Percentiles rank a stretch among this genome's conserved stretches.
phyloP scores from a whole-genome alignment of 768 basidiomycete genomes.

The Lentinula detonsa region DNA sequence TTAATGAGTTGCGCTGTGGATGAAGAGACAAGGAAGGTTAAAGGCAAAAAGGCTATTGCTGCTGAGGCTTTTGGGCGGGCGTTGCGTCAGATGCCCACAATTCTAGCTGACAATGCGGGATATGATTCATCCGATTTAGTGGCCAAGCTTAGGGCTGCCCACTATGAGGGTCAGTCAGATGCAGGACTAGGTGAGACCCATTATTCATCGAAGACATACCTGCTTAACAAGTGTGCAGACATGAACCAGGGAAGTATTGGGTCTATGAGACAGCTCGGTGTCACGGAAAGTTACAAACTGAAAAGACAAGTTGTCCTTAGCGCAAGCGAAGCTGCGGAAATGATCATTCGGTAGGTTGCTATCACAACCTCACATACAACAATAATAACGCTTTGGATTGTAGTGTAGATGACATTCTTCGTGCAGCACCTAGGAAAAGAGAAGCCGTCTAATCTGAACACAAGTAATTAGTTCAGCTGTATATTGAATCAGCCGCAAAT shows the following conservation, averaged over 20 bases:
- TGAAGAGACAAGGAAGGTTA: slow-evolving; percentile 74
- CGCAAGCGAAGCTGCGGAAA: slow-evolving; percentile 95
- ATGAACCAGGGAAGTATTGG: slow-evolving; percentile 84
- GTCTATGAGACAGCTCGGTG: slow-evolving; percentile 82
- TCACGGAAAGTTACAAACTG: slow-evolving; percentile 97
- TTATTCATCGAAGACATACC: background rate
- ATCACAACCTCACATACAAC: background rate
- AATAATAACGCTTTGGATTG: slow-evolving; percentile 4
- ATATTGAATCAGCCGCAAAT: too few relatives aligned
- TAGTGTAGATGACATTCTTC: slow-evolving; percentile 90
- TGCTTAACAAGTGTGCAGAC: slow-evolving; percentile 38
- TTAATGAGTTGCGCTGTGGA: slow-evolving; percentile 94
- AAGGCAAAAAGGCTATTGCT: slow-evolving; percentile 93
- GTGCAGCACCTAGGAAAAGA: slow-evolving; percentile 78
- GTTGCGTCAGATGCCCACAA: slow-evolving; percentile 90
- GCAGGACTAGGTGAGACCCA: slow-evolving; percentile 74
- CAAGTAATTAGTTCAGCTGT: too few relatives aligned
- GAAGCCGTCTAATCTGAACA: slow-evolving; percentile 55
- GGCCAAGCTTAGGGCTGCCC: slow-evolving; percentile 81
- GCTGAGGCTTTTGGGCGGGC: slow-evolving; percentile 89
- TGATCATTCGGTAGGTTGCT: slow-evolving; percentile 83
- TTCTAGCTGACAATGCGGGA: slow-evolving; percentile 96
- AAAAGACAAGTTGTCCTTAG: slow-evolving; percentile 93
- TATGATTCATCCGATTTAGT: slow-evolving; percentile 98
- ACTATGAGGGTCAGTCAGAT: slow-evolving; percentile 83